Base-by-base conservation (phyloP, 2,329 filamentous ascomycete species). In the Gnomoniopsis smithogilvyi region DNA sequence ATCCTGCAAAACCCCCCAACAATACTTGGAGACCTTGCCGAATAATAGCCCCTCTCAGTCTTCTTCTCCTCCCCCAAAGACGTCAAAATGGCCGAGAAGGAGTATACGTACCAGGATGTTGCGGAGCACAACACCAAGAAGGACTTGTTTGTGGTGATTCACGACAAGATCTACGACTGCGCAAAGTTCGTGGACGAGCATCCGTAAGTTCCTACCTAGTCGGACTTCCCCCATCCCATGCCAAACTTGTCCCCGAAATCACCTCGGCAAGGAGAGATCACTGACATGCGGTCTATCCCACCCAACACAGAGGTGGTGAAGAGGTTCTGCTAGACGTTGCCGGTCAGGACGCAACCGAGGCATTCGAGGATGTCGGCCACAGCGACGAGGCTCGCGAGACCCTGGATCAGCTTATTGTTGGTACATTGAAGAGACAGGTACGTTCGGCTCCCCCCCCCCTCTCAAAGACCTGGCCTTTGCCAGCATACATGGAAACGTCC, bases 281-380 rank as follows among this genome's bases (percentile, higher is more conserved):
- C 69, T 73, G 63, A 74, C 67, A 26, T 51, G 33, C 55, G 50
- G n/a, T 38, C 56, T 24, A 57, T 4, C 26, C 26, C 26, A 30
- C 52, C 45, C 58, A 49, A 57, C 61, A 65, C 72, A 98, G 95
- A 69, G 95, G 95, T 81, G 95, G 95, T 80, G 95, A 99, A 80
- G 95, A 99, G 81, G 95, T 99, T 68, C 81, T 99, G 64, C 89
- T 99, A 67, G 95, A 99, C 68, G 93, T 98, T 65, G 95, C 83
- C 71, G 95, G 95, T 67, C 93, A 96, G 80, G 95, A 99, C 77
- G 90, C 91, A 70, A 96, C 94, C 69, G 95, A 98, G 80, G 94
- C 95, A 63, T 99, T 99, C 74, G 95, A 99, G 81, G 95, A 99
- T 78, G 95, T 99, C 71, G 95, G 95, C 72, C 95, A 99, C 89